Conservation (phyloP, 306 rosid species). For the Cucurbita maxima region DNA sequence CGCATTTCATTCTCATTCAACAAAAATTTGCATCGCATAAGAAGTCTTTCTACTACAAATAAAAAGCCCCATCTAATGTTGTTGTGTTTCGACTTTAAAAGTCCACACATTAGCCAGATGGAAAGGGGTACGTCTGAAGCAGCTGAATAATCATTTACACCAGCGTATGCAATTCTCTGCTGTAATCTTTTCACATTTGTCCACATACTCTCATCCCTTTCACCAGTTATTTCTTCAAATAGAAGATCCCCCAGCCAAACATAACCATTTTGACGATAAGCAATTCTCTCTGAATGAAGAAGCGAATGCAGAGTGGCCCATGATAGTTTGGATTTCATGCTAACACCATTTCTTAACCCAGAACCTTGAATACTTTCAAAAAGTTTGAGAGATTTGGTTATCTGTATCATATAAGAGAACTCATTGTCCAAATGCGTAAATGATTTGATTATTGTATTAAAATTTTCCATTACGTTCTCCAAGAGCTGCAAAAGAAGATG, state of each 20-base stretch:
- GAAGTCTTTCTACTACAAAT: constrained; percentile 86
- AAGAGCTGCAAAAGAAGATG: constrained; percentile 51
- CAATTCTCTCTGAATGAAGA: constrained; percentile 74
- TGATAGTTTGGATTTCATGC: constrained; percentile 50
- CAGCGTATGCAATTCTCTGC: constrained; percentile 54
- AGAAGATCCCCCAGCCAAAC: constrained; percentile 95
- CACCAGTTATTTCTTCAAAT: constrained; percentile 73
- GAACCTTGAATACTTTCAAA: constrained; percentile 52
- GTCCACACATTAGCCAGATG: constrained; percentile 80
- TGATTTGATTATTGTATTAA: constrained; percentile 57
- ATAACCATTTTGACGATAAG: constrained; percentile 79
- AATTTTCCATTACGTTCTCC: constrained; percentile 65
- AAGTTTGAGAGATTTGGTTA: constrained; percentile 60
- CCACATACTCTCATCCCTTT: constrained; percentile 51
- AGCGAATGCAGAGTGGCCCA: constrained; percentile 95
- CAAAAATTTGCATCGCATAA: constrained; percentile 88
- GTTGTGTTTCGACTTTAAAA: constrained; percentile 68
- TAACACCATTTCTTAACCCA: constrained; percentile 45
- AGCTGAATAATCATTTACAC: constrained; percentile 48
- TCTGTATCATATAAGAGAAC: constrained; percentile 70
- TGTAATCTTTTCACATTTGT: constrained; percentile 58
- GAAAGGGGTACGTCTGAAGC: constrained; percentile 63
- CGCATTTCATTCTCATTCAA: constrained; percentile 74
- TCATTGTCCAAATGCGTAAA: constrained; percentile 87
- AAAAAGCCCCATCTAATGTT: constrained; percentile 88